Base-by-base conservation (phyloP, 768 basidiomycete genomes). In the Austroboletus eburneus region DNA sequence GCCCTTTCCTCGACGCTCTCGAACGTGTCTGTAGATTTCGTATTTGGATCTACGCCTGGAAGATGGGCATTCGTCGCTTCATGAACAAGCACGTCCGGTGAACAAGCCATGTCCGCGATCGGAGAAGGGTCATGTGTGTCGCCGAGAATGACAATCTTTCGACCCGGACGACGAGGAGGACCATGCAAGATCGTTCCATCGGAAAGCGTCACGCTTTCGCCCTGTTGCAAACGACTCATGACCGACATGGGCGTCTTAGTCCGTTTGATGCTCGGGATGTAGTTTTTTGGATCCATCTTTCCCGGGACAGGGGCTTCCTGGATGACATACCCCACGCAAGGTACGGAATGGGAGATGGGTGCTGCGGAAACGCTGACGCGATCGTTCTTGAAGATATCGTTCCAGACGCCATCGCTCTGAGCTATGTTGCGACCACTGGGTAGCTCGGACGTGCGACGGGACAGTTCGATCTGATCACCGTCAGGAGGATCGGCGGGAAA, bases 31-130 rank as follows among this genome's bases (percentile, higher is more conserved):
- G 61, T 65, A 3, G 67, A 65, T 61, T 85, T 87, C 13, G 82
- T 84, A 22, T 69, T 62, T 6, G 67, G 60, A 52, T 87, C 83
- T 48, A 88, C 63, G 3, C 73, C 77, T 2, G 81, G 83, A 4
- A 96, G 68, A 67, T 86, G 80, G 2, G 91, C 87, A 59, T 94
- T 95, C 9, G 91, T 95, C 9, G 88, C 87, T 67, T 96, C 92
- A 57, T 96, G 92, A 24, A 95, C 72, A 23, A 94, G 68, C 35
- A 94, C 52, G 51, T 91, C 85, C 24, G 84, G 78, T 43, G 79
- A 79, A 60, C 66, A 62, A 17, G 86, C 86, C 8, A 91, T 63
- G 9, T 69, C 65, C 18, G 69, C 70, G 30, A 87, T 83, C 4
- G 78, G 70, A n/a, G 81, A 81, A 5, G 86, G 85, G 63, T 95